Conservation (phyloP, 345 rosid species). For the Eucalyptus tenuipes region DNA sequence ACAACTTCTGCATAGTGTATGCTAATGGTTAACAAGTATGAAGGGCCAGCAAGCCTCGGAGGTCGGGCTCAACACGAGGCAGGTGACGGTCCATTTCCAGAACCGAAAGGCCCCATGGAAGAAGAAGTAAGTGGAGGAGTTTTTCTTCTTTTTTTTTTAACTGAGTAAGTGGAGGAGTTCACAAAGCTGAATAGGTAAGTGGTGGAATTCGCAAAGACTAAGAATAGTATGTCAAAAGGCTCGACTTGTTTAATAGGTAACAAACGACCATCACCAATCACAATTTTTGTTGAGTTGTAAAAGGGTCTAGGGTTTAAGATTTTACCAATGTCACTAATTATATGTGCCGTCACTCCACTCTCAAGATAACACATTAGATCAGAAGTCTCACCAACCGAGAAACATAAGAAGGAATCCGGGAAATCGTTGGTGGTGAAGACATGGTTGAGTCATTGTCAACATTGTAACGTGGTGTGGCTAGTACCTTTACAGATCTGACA, state of each 20-base stretch:
- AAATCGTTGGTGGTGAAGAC: neutral
- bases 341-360: neutral
- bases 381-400: neutral
- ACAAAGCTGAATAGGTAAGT: neutral
- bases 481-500: neutral
- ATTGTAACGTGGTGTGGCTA: neutral
- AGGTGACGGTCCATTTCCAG: neutral
- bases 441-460: neutral
- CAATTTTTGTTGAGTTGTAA: neutral
- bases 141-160: too few relatives aligned
- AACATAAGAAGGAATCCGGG: neutral
- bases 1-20: neutral
- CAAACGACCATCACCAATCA: neutral
- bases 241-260: neutral
- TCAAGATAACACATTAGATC: neutral
- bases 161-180: too few relatives aligned
- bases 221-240: neutral
- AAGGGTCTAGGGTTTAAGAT: neutral
- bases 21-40: neutral
- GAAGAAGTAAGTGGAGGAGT: too few relatives aligned
- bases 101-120: neutral
- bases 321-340: neutral
- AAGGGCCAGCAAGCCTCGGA: neutral
- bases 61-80: neutral
- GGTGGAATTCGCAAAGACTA: neutral